Conservation (phyloP, 1,284 basidiomycete species). For the Chalciporus piperatoides region DNA sequence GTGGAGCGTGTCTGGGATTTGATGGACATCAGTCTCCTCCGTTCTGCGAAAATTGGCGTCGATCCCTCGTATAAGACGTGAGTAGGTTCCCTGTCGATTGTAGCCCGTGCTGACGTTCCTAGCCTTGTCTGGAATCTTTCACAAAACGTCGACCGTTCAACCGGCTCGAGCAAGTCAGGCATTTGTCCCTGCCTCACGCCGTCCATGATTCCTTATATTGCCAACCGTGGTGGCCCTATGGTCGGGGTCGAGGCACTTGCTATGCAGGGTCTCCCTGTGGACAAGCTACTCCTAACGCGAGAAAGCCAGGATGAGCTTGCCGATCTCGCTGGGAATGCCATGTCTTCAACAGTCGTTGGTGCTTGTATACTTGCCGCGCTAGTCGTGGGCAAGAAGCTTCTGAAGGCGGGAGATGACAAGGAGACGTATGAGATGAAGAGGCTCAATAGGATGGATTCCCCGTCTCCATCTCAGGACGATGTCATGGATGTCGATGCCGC, state of each 20-base stretch:
- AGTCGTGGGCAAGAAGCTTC: conserved; percentile 58
- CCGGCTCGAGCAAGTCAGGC: conserved; percentile 75
- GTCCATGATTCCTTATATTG: conserved; percentile 95
- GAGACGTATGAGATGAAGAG: conserved; percentile 63
- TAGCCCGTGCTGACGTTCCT: conserved; percentile 19
- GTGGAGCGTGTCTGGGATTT: conserved; percentile 94
- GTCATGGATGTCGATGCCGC: conserved; percentile 45
- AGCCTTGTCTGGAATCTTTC: conserved; percentile 96
- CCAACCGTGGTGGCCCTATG: conserved; percentile 95
- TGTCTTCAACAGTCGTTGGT: conserved; percentile 96
- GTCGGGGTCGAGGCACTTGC: conserved; percentile 90
- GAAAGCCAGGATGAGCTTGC: conserved; percentile 93
- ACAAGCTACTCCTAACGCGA: conserved; percentile 87
- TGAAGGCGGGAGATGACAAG: conserved; percentile 61
- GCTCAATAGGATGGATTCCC: conserved; percentile 37
- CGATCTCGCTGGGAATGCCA: conserved; percentile 94
- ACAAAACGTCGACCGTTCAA: conserved; percentile 92
- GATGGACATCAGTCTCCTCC: conserved; percentile 86
- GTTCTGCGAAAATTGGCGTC: conserved; percentile 75
- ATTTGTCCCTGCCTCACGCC: conserved; percentile 92
- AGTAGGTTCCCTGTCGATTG: conserved; percentile 27
- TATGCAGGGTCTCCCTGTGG: conserved; percentile 90
- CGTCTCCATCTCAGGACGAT: conserved; percentile 38
- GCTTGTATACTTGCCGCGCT: conserved; percentile 85
- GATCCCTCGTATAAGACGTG: conserved; percentile 88